A percentile compares a stretch with the other conserved stretches of the same genome.
Conservation (phyloP, 2,329 filamentous ascomycete species). For the Monilinia aucupariae region DNA sequence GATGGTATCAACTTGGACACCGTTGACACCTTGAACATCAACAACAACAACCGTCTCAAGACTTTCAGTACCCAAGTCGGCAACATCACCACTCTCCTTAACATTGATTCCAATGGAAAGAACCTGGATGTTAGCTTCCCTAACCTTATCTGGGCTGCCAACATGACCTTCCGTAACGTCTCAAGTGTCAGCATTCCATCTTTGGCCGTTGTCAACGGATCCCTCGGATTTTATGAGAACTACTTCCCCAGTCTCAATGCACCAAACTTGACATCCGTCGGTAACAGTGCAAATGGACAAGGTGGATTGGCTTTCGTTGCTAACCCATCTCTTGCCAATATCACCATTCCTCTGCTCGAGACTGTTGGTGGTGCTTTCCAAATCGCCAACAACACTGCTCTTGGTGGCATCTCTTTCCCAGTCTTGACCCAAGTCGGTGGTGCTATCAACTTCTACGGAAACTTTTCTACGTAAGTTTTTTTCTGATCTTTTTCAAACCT, state of each 20-base stretch:
- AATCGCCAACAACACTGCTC: conserved; percentile 83
- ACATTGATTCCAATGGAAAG: conserved; percentile 74
- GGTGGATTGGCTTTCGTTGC: conserved; percentile 57
- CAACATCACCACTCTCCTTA: conserved; percentile 66
- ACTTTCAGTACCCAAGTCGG: conserved; percentile 70
- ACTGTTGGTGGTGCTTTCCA: conserved; percentile 72
- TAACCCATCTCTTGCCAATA: conserved; percentile 61
- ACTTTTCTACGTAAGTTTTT: conserved; percentile 71
- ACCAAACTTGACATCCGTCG: conserved; percentile 66
- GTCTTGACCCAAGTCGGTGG: conserved; percentile 65
- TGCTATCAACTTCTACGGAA: conserved; percentile 79
- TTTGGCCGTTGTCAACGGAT: conserved; percentile 67
- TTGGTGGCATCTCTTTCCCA: conserved; percentile 63
- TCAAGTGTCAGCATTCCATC: conserved; percentile 68
- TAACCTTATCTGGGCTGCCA: conserved; percentile 70
- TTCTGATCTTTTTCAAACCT: neutral
- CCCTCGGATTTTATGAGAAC: conserved; percentile 79
- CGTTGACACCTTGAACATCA: conserved; percentile 71
- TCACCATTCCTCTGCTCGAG: conserved; percentile 65
- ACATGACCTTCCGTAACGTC: conserved; percentile 79
- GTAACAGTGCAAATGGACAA: conserved; percentile 34
- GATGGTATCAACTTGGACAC: conserved; percentile 73
- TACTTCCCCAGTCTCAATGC: conserved; percentile 56
- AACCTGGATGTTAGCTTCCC: conserved; percentile 67
- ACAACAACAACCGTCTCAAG: conserved; percentile 82